Base-by-base conservation (phyloP, 352 stramenopile species). In the Phytophthora cryptogea region DNA sequence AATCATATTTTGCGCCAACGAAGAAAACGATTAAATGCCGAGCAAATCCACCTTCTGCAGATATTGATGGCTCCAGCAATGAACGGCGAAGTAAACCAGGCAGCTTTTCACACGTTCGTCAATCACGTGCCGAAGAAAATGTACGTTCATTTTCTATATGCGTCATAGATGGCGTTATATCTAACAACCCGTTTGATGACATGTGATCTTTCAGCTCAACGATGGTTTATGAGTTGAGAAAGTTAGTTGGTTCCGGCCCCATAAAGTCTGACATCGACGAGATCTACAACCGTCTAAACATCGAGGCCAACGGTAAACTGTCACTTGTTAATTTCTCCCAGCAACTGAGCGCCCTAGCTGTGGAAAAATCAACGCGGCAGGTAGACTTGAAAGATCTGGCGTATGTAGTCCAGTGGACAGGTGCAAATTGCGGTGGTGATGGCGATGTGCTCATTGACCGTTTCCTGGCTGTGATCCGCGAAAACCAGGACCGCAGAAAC, bases 71-170 rank as follows among this genome's bases (percentile, higher is more conserved):
- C 82, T 7, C 82, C 82, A 17, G 58, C 71, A 31, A 76, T 68
- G 32, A 88, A 90, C 26, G 84, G 84, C 17, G 75, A 86, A 36
- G 77, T 92, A 41, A 81, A 69, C 31, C 80, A 89, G 45, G 63
- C 55, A 10, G 60, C 78, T 7, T 90, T 90, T 31, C 84, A 94
- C 35, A 62, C 70, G 16, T 94, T 94, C 70, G 78, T 92, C 33
- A 94, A 94, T 51, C 83, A 94, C 40, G 72, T 87, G 3, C 82
- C 84, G 0, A 83, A 86, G 59, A 94, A 92, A 68, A 87, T 92
- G 81, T 91, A 70, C 43, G 80, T 70, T 28, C 0, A 23, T 47
- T 1, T 10, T 33, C 13, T 17, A 4, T 0, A 35, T 42, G 3
- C n/a, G 9, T n/a, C n/a, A 14, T 26, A 20, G 11, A 11, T 14